A percentile compares a stretch with the other conserved stretches of the same genome.
These are phyloP conservation scores for Cucurbita moschata DNA, from an alignment of 306 rosid species.

Conservation along the genomic window DNA sequence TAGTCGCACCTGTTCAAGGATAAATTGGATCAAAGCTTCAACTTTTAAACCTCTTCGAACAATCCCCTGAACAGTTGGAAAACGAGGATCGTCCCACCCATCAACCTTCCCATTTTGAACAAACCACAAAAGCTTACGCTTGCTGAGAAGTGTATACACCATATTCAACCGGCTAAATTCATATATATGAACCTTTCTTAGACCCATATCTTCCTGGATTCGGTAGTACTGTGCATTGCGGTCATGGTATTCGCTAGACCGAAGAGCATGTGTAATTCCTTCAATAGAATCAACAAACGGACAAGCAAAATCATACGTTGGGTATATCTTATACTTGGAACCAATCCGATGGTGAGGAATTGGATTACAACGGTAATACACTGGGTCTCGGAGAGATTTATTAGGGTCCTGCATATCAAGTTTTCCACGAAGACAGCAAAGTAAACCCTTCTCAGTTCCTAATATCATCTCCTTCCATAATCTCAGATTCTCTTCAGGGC, in stretches of 20 bases:
- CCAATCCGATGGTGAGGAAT: constrained; percentile 86
- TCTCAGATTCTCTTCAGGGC: constrained; percentile 47
- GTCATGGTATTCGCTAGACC: constrained; percentile 93
- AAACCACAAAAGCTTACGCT: constrained; percentile 91
- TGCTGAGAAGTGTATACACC: constrained; percentile 96
- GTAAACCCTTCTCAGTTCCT: constrained; percentile 67
- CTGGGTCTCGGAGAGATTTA: constrained; percentile 89
- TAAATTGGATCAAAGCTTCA: constrained; percentile 76
- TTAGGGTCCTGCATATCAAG: constrained; percentile 90
- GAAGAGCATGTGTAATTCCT: constrained; percentile 84
- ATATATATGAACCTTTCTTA: constrained; percentile 60
- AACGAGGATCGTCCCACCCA: constrained; percentile 95
- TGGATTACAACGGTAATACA: constrained; percentile 91
- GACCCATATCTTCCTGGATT: constrained; percentile 75
- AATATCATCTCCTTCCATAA: constrained; percentile 87
- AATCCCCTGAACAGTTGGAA: constrained; percentile 92
- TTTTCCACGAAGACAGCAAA: constrained; percentile 89
- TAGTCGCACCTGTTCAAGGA: constrained; percentile 69
- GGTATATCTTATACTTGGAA: constrained; percentile 72
- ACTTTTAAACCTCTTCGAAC: constrained; percentile 83
- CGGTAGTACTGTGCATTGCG: constrained; percentile 77
- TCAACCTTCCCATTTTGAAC: constrained; percentile 86
- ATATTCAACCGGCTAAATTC: constrained; percentile 84
- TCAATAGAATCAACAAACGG: constrained; percentile 85
- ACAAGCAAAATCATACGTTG: constrained; percentile 89